Evolutionary conservation across 148 eudicot species (phyloP), one percentile per base, ranked within the genome.

Genomic region (Vaccinium darrowii): DNA sequence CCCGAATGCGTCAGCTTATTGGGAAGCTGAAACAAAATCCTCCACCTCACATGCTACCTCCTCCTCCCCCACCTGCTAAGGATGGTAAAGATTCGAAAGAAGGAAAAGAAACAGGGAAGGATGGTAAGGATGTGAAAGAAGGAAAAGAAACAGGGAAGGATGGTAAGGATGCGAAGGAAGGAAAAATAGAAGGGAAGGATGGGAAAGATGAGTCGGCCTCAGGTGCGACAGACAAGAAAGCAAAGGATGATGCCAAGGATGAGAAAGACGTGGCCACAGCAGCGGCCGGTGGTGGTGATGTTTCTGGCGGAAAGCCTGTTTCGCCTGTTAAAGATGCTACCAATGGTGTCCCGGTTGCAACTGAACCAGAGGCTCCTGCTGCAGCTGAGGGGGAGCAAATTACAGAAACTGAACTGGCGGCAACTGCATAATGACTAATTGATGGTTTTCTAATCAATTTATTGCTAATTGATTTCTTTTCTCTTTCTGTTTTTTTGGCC

Each of bases 41-140:
- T 47, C 93, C 93, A 7, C 87, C 88, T 53, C 93, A 91, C 63
- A 91, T 91, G 90, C 12, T 87, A 39, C 90, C 93, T 25, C 86
- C 88, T 18, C 89, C 87, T 50, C 87, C 87, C 0, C 58, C 62
- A 8, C 87, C 86, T 77, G 88, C 63, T 8, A 85, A 89, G 79
- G 88, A 85, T 23, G 84, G 79, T 5, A 79, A 84, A 47, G 79
- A 71, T 65, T 49, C 15, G 3, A 85, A 88, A 21, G 50, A 63
- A 74, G 87, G 67, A 5, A 76, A 83, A 75, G 78, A 75, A 43
- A 81, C 71, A 15, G 77, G 81, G 12, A 43, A 43, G 47, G 47
- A 43, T 36, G 39, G 39, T 36, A 86, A 84, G 85, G 85, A 88
- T 67, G 82, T 54, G 5, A 87, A 85, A 80, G 69, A 84, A 18